Conservation (phyloP, 306 rosid genomes). For the Hippophae gyantsensis region DNA sequence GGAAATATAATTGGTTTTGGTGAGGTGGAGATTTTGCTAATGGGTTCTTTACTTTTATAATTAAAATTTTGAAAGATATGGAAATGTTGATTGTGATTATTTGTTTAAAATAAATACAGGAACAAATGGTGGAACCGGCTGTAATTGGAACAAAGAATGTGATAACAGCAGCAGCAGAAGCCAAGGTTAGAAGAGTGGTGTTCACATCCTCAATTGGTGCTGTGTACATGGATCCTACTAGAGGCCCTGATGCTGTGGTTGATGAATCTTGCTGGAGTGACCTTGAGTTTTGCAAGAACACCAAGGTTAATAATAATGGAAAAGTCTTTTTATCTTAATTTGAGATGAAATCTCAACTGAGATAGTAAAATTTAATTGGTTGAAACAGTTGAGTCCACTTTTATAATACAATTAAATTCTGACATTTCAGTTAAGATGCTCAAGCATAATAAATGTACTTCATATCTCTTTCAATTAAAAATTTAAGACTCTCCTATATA, state of each 20-base stretch:
- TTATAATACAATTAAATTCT: no score
- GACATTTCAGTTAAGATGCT: no score
- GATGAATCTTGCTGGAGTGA: conserved; percentile 91
- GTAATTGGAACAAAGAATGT: conserved; percentile 66
- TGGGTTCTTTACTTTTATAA: neutral
- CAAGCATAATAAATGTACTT: no score
- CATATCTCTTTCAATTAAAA: no score
- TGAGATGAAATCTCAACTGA: neutral
- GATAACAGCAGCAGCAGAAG: conserved; percentile 56
- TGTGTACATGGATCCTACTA: conserved; percentile 65
- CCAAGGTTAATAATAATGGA: conserved; percentile 32
- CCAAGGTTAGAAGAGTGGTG: conserved; percentile 66
- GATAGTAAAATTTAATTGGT: no score
- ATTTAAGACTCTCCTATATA: no score
- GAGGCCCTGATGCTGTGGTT: conserved; percentile 49
- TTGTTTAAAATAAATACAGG: conserved; percentile 25
- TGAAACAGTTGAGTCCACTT: neutral
- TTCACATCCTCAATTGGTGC: conserved; percentile 92
- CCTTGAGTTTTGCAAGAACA: conserved; percentile 81
- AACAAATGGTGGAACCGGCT: conserved; percentile 80
- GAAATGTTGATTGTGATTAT: neutral
- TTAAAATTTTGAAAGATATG: neutral
- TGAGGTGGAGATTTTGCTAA: no score
- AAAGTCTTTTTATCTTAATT: neutral
- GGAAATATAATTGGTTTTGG: no score